These are phyloP conservation scores for Zygosaccharomyces bisporus DNA, from an alignment of 805 yeast genomes.

Conservation along the genomic window DNA sequence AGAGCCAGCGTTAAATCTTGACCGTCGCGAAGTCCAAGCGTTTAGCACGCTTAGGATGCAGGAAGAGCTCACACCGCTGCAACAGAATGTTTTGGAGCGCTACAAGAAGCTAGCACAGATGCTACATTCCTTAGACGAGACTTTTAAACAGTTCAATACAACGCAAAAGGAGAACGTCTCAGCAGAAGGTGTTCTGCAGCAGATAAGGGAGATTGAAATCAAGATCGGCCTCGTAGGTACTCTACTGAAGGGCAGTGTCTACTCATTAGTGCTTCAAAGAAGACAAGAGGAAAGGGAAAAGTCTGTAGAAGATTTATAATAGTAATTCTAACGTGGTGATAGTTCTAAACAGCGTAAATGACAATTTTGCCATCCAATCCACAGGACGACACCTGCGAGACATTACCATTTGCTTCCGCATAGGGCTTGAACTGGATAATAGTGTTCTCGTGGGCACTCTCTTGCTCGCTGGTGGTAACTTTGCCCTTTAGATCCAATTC, in stretches of 20 bases:
- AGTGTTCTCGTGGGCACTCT: constrained; percentile 87
- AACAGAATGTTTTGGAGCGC: constrained; percentile 30
- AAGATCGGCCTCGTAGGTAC: constrained; percentile 64
- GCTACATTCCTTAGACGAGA: constrained; percentile 29
- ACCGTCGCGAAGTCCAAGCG: background rate
- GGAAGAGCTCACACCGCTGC: constrained; percentile 30
- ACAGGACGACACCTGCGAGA: constrained; percentile 62
- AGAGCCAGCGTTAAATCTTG: background rate
- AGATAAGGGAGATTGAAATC: constrained; percentile 56
- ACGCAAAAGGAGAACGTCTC: constrained; percentile 16
- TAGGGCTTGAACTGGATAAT: constrained; percentile 62
- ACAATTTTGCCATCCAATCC: constrained; percentile 94
- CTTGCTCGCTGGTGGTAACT: constrained; percentile 44
- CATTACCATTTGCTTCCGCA: constrained; percentile 45
- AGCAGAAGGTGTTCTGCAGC: constrained; percentile 42
- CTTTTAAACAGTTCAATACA: constrained; percentile 26
- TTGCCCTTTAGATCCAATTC: constrained; percentile 94
- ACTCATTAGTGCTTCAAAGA: constrained; percentile 55
- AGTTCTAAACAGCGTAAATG: constrained; percentile 51
- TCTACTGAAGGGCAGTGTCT: constrained; percentile 65
- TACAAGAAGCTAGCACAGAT: constrained; percentile 30
- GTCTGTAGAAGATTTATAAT: constrained; percentile 1
- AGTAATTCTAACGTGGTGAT: background rate
- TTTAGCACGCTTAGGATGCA: constrained; percentile 14
- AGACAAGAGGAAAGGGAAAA: constrained; percentile 28